Evolutionary conservation across 768 basidiomycete species (phyloP), one percentile per base, ranked within the genome.

Genomic region (Phaffia australis): DNA sequence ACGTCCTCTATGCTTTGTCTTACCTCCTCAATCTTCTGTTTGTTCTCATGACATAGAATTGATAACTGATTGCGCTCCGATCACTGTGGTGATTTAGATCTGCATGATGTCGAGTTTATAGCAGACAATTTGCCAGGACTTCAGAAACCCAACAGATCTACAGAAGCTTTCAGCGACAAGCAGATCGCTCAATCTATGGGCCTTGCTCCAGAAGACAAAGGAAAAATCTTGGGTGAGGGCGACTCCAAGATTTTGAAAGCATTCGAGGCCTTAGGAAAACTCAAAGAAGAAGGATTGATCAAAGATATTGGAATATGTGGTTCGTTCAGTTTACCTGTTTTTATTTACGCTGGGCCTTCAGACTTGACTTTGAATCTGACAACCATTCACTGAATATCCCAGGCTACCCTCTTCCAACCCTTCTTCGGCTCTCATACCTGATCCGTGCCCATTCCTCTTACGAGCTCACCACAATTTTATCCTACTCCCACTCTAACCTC

Each of bases 91-190:
- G 29, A 11, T 23, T 11, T 61, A 77, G 76, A 77, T 58, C 70
- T 77, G 6, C 76, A 77, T 63, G 76, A 77, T 63, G 67, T 75
- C 63, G 76, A 77, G 69, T 77, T 74, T 69, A 70, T 68, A 19
- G 25, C 55, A 9, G 46, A 51, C 14, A n/a, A 6, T 8, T 29
- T 25, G 23, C 49, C 48, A 4, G 46, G 11, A 11, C 60, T 68
- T 25, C 25, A 58, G 49, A 1, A 25, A n/a, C 27, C 47, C 23
- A 63, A 63, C 48, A 47, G 55, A 30, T 56, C 66, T 9, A 16
- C 51, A 27, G 54, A 57, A 65, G 56, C 60, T 72, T 60, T 66
- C 16, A 25, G 21, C 7, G 66, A 71, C 49, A 72, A 69, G 27
- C 60, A 71, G 27, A 51, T 52, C 9, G 65, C 65, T 0, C 56